A percentile compares a stretch with the other conserved stretches of the same genome.
Evolutionary conservation across 2,329 filamentous ascomycete genomes (phyloP).

Genomic region (Calonectria fujianensis): DNA sequence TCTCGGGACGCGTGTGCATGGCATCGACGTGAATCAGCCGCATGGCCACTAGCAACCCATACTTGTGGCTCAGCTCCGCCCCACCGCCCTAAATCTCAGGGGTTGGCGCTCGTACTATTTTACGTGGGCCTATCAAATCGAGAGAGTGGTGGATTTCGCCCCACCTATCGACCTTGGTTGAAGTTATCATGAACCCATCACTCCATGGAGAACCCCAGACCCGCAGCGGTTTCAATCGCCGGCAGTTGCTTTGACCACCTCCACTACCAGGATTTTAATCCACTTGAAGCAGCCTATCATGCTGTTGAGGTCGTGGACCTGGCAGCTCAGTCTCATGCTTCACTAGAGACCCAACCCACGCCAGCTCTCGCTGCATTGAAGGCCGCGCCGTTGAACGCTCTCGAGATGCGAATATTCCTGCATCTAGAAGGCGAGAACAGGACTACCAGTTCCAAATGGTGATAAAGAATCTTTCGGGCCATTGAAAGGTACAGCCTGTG

Average conservation of each 20-base stretch:
- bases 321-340: too few relatives aligned
- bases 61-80: not conserved
- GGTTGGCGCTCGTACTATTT: not conserved
- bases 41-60: not conserved
- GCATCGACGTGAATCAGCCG: not conserved
- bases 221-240: too few relatives aligned
- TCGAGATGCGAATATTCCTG: too few relatives aligned
- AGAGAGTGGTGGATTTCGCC: not conserved
- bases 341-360: too few relatives aligned
- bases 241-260: not conserved
- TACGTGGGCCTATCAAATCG: not conserved
- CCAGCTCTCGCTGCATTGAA: too few relatives aligned
- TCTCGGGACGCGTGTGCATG: not conserved
- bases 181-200: not conserved
- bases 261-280: not conserved
- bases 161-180: not conserved
- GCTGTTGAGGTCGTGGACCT: not conserved
- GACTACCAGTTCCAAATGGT: not conserved
- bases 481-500: too few relatives aligned
- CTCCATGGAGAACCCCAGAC: not conserved
- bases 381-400: too few relatives aligned
- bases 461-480: too few relatives aligned
- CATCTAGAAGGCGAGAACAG: not conserved
- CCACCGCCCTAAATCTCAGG: not conserved
- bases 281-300: not conserved